Evolutionary conservation across 805 yeast genomes (phyloP).

Genomic region (Yarrowia sp.): DNA sequence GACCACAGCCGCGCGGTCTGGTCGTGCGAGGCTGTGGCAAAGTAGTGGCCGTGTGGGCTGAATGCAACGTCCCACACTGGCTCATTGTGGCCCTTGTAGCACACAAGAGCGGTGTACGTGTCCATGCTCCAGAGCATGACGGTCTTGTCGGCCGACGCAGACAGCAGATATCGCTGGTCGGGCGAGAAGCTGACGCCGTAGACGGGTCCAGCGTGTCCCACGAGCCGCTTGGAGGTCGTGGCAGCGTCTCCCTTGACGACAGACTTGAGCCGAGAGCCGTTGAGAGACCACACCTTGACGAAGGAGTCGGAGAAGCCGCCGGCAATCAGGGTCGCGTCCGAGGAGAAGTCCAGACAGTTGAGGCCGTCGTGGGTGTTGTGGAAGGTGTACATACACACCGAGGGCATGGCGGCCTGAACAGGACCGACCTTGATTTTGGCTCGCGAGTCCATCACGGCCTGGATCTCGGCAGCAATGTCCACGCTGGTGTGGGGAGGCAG

Average conservation of each 20-base stretch:
- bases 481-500: constrained; percentile 77
- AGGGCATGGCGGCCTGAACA: constrained; percentile 76
- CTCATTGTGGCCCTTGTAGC: constrained; percentile 94
- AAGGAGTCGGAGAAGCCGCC: constrained; percentile 94
- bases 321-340: constrained; percentile 81
- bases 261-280: constrained; percentile 72
- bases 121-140: constrained; percentile 93
- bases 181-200: constrained; percentile 90
- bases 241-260: constrained; percentile 38
- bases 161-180: constrained; percentile 74
- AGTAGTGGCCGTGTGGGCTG: constrained; percentile 94
- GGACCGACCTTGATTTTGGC: constrained; percentile 63
- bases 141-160: constrained; percentile 88
- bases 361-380: constrained; percentile 90
- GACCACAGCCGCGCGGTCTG: constrained; percentile 98
- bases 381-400: constrained; percentile 96
- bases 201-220: constrained; percentile 95
- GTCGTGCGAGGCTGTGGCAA: constrained; percentile 97
- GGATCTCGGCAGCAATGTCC: constrained; percentile 77
- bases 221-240: constrained; percentile 48
- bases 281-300: constrained; percentile 88
- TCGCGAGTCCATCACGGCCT: constrained; percentile 77
- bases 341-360: constrained; percentile 83
- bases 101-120: constrained; percentile 80
- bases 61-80: constrained; percentile 98